Base-by-base conservation (phyloP, 805 yeast species). In the Candida schatavii region DNA sequence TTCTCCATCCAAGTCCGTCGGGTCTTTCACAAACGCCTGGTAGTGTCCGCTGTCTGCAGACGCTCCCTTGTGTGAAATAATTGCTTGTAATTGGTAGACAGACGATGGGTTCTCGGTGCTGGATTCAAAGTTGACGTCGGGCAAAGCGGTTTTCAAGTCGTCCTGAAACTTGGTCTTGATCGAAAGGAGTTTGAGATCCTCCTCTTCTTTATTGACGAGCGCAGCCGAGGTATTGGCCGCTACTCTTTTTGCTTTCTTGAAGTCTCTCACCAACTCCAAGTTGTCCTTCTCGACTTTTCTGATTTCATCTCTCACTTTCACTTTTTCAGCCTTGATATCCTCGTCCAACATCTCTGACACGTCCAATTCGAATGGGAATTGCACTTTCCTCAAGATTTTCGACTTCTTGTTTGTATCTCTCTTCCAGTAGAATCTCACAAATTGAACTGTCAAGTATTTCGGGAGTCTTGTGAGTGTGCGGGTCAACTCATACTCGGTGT, bases 41-140 rank as follows among this genome's bases (percentile, higher is more conserved):
- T 93, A 93, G 65, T 93, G 99, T 14, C 99, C 99, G 22, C 96
- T 85, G 61, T 93, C 98, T 0, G 98, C 97, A 34, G 90, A 81
- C 5, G 96, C 82, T 38, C 99, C 99, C 57, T 84, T 85, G 66
- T 93, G 99, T 1, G 98, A 88, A 45, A 93, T 80, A 19, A 93
- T 78, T 2, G 95, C 88, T 29, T 72, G 69, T 49, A 93, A 76
- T 49, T 88, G 89, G 58, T 93, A 93, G 29, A 93, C 78, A 1
- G 93, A 88, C 0, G 95, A 82, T 4, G 95, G 91, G 57, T 91
- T 89, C 55, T 85, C 88, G 15, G 90, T 87, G 6, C 72, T 66
- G 13, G 52, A 54, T 2, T 57, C 57, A 23, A 57, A 34, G 33
- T 53, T 46, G 21, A 55, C 29, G 14, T 54, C 41, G 3, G 79